Base-by-base conservation (phyloP, 2,329 filamentous ascomycete genomes). In the Helotiales sp. region DNA sequence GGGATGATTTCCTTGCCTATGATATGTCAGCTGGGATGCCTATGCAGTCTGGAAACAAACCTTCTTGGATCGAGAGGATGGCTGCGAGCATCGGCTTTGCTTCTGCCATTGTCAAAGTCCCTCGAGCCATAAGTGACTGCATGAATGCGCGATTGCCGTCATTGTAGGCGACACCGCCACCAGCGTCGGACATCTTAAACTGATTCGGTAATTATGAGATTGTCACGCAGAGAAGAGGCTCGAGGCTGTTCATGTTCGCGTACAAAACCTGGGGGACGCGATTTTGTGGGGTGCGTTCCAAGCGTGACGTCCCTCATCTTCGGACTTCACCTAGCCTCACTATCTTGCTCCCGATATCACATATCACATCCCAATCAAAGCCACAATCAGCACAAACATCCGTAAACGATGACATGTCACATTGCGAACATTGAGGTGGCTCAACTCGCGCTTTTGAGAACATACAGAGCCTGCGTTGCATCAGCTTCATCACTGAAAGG, bases 101-200 rank as follows among this genome's bases (percentile, higher is more conserved):
- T 67, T 96, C 85, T 53, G 85, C 79, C 62, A 89, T 84, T 0
- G 90, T 96, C 72, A 98, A 80, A 44, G 86, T 85, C 22, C 90
- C 89, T 50, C 87, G 86, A 2, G 90, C 85, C 73, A 97, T 81
- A 65, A 99, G 86, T 49, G 90, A 90, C 74, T 99, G 95, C 0
- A 98, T 79, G 70, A 99, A 96, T 8, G 93, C 93, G 57, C 91
- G 88, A 72, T 97, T 90, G 61, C 81, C 81, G 70, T 96, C 79
- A 55, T 69, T 59, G 33, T 71, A 71, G 25, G 63, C 48, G 2
- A 25, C 58, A 42, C 36, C 48, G 15, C 63, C 58, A 42, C 50
- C 58, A 25, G 15, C 47, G 31, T 62, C 60, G 10, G 60, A 52
- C 22, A 54, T 47, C 24, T 57, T 46, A 12, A 31, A 24, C 9